Evolutionary conservation across 768 basidiomycete genomes (phyloP), one percentile per base, ranked within the genome.

Genomic region (Lactifluus piperatus): DNA sequence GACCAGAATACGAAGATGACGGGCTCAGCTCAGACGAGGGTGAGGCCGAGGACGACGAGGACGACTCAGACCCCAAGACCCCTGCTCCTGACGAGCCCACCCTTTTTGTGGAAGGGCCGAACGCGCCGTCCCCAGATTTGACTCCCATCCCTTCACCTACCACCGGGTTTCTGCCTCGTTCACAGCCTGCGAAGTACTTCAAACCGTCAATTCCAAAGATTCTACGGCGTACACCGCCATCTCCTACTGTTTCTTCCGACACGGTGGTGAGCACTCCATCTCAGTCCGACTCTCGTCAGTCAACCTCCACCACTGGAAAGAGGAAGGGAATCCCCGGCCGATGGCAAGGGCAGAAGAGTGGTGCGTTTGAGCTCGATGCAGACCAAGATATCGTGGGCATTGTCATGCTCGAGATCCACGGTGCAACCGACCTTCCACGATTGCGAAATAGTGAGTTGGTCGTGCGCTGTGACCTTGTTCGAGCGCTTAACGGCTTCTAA

Each of bases 381-480:
- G 78, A 74, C 5, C 85, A 91, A 66, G 94, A 97, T 68, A 86
- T 97, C 39, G 73, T 95, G 2, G 95, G 95, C 0, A 93, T 98
- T 58, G 94, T 97, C 37, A 89, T 97, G 84, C 73, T 99, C 22
- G 95, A 99, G 73, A 89, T 99, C 60, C 77, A 84, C 58, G 75
- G 82, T 13, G 95, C 92, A 26, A 79, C 79, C 30, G 93, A 95
- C 72, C 73, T 98, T 50, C 97, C 97, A 0, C 79, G 79, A 68
- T 73, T 93, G 58, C 86, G 83, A 69, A 97, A 97, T 65, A 87
- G 94, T 94, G 55, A 61, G 90, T 81, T 13, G 24, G 18, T 51
- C 10, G 6, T 14, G 4, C 26, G 32, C 32, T 52, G n/a, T 7
- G 13, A 14, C 8, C 18, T 20, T 1, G 4, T 36, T 29, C 29